These are phyloP conservation scores for Parasarocladium wereldwijsianum DNA, from an alignment of 2,329 filamentous ascomycete genomes.

Conservation along the genomic window DNA sequence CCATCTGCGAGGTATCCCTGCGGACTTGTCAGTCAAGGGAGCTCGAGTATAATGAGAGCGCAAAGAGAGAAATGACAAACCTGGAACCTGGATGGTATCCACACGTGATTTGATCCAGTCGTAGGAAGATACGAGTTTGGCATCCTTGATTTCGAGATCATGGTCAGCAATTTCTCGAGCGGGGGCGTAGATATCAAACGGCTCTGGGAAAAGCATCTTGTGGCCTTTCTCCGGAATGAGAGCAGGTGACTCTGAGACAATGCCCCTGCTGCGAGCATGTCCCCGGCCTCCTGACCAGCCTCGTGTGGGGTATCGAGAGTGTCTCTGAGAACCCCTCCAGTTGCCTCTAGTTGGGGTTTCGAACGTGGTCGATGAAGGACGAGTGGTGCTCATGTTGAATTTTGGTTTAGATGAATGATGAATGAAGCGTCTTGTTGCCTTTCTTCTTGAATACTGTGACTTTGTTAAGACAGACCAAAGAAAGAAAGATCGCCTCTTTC, in stretches of 20 bases:
- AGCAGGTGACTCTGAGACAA: neutral
- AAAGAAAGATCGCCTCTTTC: too few species aligned
- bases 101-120: constrained; percentile 17
- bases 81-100: constrained; percentile 18
- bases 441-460: too few species aligned
- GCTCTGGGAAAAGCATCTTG: neutral
- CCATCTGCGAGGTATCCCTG: constrained; percentile 37
- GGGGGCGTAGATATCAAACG: neutral
- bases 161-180: neutral
- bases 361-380: too few species aligned
- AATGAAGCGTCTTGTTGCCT: too few species aligned
- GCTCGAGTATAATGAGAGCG: neutral
- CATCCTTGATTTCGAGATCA: neutral
- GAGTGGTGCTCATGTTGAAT: too few species aligned
- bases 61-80: constrained; percentile 8
- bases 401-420: too few species aligned
- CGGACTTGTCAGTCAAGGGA: constrained; percentile 4
- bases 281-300: neutral
- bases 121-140: constrained; percentile 17
- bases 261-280: neutral
- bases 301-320: neutral
- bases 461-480: too few species aligned
- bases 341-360: neutral
- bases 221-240: neutral
- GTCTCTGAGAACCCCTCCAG: neutral